Percentiles rank a stretch among this genome's conserved stretches.
These are phyloP conservation scores for Colletotrichum brevisporum DNA, from an alignment of 2,329 filamentous ascomycete genomes.

Conservation along the genomic window DNA sequence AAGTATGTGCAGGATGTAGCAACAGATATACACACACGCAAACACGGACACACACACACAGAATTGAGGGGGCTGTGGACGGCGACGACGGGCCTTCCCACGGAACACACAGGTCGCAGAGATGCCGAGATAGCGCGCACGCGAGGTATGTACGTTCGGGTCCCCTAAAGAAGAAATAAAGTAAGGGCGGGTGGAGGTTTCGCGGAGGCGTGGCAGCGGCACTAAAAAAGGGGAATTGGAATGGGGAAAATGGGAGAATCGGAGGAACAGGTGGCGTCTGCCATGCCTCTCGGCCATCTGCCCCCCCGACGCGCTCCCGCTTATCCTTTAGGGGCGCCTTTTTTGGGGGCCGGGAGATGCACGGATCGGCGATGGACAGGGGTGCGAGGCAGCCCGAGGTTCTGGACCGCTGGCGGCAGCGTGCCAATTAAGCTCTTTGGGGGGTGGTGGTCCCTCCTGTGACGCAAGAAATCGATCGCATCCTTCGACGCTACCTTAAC, in stretches of 20 bases:
- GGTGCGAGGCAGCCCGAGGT: conserved; percentile 4
- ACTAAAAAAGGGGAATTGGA: conserved; percentile 22
- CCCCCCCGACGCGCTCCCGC: background rate
- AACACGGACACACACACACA: background rate
- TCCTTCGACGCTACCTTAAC: conserved; percentile 21
- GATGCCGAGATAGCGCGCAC: background rate
- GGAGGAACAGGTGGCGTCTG: conserved; percentile 40
- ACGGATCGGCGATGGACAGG: conserved; percentile 37
- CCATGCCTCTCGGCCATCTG: conserved; percentile 21
- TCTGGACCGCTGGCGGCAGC: conserved; percentile 15
- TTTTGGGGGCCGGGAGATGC: conserved; percentile 37
- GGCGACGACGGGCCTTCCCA: background rate
- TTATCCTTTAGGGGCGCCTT: conserved; percentile 20
- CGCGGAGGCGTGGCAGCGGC: conserved; percentile 7
- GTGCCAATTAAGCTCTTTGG: conserved; percentile 32
- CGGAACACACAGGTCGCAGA: background rate
- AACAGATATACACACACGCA: too few species aligned
- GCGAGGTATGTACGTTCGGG: background rate
- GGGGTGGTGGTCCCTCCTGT: conserved; percentile 13
- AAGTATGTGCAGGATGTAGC: background rate
- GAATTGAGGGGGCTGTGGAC: background rate
- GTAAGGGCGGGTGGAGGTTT: conserved; percentile 15
- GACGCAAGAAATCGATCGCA: conserved; percentile 37
- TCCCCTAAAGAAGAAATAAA: conserved; percentile 1
- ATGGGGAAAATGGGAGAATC: conserved; percentile 33